A percentile compares a stretch with the other conserved stretches of the same genome.
Conservation (phyloP, 192 early-diverging fungal species). For the Linnemannia schmuckeri region DNA sequence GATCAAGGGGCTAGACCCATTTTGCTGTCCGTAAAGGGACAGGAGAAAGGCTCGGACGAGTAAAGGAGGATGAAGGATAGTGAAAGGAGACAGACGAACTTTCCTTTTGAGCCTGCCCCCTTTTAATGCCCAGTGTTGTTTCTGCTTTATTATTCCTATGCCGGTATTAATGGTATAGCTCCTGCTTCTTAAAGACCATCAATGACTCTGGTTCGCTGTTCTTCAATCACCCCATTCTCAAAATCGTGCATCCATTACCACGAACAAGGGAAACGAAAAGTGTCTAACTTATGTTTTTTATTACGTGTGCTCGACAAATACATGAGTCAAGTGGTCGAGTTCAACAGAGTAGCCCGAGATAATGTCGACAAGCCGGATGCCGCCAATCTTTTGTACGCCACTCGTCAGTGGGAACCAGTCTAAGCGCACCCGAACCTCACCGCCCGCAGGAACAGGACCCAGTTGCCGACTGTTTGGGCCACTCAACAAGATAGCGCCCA, state of each 20-base stretch:
- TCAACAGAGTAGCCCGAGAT: slow-evolving; percentile 82
- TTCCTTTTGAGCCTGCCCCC: neutral
- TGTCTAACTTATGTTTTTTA: neutral
- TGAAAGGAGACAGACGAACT: neutral
- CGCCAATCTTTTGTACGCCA: slow-evolving; percentile 89
- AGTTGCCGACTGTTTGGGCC: slow-evolving; percentile 70
- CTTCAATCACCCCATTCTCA: neutral
- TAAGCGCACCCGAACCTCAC: slow-evolving; percentile 73
- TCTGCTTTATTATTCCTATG: neutral
- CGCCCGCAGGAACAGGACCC: slow-evolving; percentile 72
- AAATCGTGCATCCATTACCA: neutral
- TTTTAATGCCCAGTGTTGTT: too few relatives aligned
- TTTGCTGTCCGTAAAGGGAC: neutral
- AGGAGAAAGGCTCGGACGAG: neutral
- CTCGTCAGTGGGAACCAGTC: slow-evolving; percentile 86
- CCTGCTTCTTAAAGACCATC: neutral
- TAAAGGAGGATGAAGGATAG: neutral
- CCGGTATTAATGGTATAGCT: neutral
- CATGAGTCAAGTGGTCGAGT: slow-evolving; percentile 82
- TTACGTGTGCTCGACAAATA: slow-evolving; percentile 68
- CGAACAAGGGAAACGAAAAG: neutral
- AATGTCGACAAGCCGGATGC: slow-evolving; percentile 79
- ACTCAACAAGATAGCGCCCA: slow-evolving; percentile 79
- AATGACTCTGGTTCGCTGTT: neutral
- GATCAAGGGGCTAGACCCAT: neutral